These are phyloP conservation scores for Meyerozyma guilliermondii DNA, from an alignment of 1,139 yeast genomes.

Conservation along the genomic window DNA sequence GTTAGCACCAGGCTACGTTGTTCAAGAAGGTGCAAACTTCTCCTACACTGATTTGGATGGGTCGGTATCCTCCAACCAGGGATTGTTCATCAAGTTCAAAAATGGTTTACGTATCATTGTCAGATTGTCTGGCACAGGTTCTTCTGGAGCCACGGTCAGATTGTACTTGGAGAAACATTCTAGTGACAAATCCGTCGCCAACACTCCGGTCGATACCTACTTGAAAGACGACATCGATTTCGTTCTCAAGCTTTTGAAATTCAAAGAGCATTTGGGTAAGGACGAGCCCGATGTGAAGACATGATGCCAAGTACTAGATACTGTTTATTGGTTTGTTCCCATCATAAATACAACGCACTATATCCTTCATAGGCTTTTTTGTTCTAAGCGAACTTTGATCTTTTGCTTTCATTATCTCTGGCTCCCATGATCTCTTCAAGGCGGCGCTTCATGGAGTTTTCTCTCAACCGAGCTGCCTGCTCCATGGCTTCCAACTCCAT, in stretches of 20 bases:
- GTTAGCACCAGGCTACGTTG: conserved; percentile 43
- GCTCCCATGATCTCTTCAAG: conserved; percentile 37
- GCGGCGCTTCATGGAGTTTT: conserved; percentile 42
- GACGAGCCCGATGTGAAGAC: conserved; percentile 89
- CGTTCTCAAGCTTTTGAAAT: conserved; percentile 64
- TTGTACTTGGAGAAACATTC: conserved; percentile 85
- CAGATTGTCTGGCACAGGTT: conserved; percentile 95
- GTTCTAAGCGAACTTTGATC: neutral
- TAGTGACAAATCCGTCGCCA: conserved; percentile 48
- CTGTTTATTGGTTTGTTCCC: neutral
- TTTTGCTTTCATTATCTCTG: neutral
- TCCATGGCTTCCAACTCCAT: conserved; percentile 76
- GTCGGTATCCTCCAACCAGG: conserved; percentile 85
- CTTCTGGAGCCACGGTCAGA: conserved; percentile 96
- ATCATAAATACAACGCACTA: neutral
- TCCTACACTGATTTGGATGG: conserved; percentile 94
- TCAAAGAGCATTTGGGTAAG: conserved; percentile 72
- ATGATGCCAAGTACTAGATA: conserved; percentile 16
- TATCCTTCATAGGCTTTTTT: neutral
- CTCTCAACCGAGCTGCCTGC: conserved; percentile 51
- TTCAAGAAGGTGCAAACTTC: conserved; percentile 81
- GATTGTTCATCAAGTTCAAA: conserved; percentile 75
- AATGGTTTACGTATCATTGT: conserved; percentile 86
- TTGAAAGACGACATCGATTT: conserved; percentile 57
- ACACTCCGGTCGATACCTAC: conserved; percentile 60